Evolutionary conservation across 2,329 filamentous ascomycete species (phyloP), one percentile per base, ranked within the genome.

Genomic region (Botryotinia convoluta): DNA sequence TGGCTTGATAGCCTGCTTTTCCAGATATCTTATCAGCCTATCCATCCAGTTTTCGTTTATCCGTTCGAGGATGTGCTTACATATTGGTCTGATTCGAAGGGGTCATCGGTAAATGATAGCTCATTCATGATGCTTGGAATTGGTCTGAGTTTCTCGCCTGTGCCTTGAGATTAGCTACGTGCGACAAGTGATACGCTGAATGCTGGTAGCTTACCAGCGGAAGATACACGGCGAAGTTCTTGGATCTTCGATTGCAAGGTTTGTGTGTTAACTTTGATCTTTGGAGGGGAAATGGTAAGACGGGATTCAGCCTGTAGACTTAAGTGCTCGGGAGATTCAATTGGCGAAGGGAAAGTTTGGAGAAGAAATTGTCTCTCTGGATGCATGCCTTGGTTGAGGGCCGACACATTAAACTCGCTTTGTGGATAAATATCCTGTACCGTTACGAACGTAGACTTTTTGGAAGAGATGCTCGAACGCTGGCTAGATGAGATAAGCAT

Each of bases 61-160:
- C 22, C 42, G 10, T 26, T 61, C 9, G 22, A 60, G 7, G 20
- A 26, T 45, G 4, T 42, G 29, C 37, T 67, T 32, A 59, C 48
- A 48, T 61, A 16, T n/a, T n/a, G 39, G 14, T 65, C 69, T 54
- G 69, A 32, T 29, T 35, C 26, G 37, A 63, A 64, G 14, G 3
- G 35, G 10, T 42, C n/a, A 32, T 69, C n/a, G 37, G n/a, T 29
- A 12, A 54, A 39, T 9, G 26, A 44, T 6, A 22, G 8, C 3
- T 60, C 62, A 68, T 61, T 51, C 62, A 69, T 39, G 6, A 68
- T 12, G 16, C 45, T 72, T 60, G 14, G 71, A 9, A 72, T 69
- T 26, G 71, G 29, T 51, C 26, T 68, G 5, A 63, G 71, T n/a
- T 39, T 51, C 32, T 37, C 37, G 16, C n/a, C 71, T 69, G 5